Base-by-base conservation (phyloP, 805 yeast species). In the Tanozyma kutaoensis region DNA sequence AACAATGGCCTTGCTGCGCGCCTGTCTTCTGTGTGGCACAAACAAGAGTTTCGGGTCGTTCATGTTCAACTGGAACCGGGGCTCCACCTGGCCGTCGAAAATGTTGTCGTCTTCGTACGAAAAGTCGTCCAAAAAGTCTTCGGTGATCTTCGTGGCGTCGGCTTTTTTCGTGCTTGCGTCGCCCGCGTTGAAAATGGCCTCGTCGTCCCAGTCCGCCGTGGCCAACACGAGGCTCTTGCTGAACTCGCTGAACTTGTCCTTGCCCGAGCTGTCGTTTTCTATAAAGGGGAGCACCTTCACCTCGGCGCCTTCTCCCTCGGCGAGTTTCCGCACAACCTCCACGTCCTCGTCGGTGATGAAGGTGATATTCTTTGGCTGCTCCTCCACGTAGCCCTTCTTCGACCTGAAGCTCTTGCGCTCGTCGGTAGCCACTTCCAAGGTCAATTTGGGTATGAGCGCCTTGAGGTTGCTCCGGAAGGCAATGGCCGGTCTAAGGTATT, bases 1-100 rank as follows among this genome's bases (percentile, higher is more conserved):
- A 5, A 69, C 51, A 3, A 41, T 24, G 1, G 72, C 65, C 29
- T 37, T 46, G 3, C 48, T 29, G 15, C 33, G 42, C 15, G 32
- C 25, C 14, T 28, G 26, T 23, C 16, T 40, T 25, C 42, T 40
- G 14, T 64, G 63, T 8, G 71, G 67, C 14, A 74, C 67, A 35
- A 91, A 76, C 22, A 88, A 50, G 31, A 91, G 53, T 28, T 75
- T 64, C 10, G 91, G 80, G 49, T 91, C 99, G 45, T 86, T 91
- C 76, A 85, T 66, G 49, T 88, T 93, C 24, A 91, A 51, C 36
- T 62, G 62, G 22, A 75, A 46, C 16, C 57, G 57, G 4, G 48
- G 33, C 25, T 15, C 17, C 28, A 58, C 52, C 23, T 43, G 62
- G 2, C 95, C 97, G 22, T 79, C 76, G 28, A 86, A 68, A n/a